Conservation (phyloP, 176 grass and related monocot genomes). For the Aegilops longissima region DNA sequence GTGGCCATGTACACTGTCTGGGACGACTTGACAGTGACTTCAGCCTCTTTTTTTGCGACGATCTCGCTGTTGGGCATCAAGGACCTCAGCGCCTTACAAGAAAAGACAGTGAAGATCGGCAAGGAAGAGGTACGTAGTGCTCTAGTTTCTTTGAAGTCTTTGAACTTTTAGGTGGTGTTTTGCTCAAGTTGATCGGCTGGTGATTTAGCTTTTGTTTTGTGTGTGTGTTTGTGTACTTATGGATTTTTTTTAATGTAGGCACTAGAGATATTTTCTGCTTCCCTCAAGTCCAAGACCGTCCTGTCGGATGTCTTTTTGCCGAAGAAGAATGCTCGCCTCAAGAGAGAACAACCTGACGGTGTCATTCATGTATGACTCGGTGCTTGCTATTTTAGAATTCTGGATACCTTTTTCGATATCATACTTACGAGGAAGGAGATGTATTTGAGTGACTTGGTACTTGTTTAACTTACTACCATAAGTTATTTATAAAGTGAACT, state of each 20-base stretch:
- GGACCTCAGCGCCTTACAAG: slow-evolving; percentile 10
- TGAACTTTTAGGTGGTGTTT: neutral
- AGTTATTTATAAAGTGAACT: neutral
- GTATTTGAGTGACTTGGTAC: neutral
- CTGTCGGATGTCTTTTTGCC: slow-evolving; percentile 23
- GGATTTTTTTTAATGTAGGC: slow-evolving; percentile 6
- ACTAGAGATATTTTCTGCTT: slow-evolving; percentile 25
- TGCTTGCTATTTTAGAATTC: neutral
- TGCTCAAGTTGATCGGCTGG: neutral
- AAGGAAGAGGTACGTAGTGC: slow-evolving; percentile 22
- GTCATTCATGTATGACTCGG: neutral
- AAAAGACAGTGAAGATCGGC: slow-evolving; percentile 24
- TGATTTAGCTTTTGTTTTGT: neutral
- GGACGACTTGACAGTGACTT: slow-evolving; percentile 20
- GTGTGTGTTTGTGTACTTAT: neutral
- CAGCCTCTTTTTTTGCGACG: neutral
- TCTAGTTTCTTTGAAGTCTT: neutral
- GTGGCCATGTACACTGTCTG: neutral
- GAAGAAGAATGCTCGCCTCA: neutral
- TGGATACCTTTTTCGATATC: neutral
- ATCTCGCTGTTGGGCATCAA: slow-evolving; percentile 4
- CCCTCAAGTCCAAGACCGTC: slow-evolving; percentile 26
- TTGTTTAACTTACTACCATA: neutral
- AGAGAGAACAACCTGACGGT: slow-evolving; percentile 1
- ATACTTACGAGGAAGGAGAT: neutral